A percentile compares a stretch with the other conserved stretches of the same genome.
These are phyloP conservation scores for Kluyveromyces sp. DNA, from an alignment of 1,139 yeast genomes.

Conservation along the genomic window DNA sequence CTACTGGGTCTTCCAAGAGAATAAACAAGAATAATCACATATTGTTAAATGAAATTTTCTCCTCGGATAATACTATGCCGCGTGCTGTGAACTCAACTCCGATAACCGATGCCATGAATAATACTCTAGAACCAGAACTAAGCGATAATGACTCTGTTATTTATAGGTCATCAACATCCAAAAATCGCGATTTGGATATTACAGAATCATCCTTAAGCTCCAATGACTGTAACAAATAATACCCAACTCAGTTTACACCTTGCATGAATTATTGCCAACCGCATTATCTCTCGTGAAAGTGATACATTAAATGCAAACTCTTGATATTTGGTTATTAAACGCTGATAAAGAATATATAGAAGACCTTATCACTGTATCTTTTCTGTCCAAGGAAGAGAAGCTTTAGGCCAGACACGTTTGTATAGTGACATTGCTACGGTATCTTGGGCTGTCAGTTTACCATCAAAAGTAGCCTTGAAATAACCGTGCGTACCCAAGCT, in stretches of 20 bases:
- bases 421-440: conserved; percentile 89
- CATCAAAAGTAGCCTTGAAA: conserved; percentile 93
- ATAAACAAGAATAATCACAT: conserved; percentile 7
- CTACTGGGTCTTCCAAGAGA: conserved; percentile 2
- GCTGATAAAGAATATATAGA: no score
- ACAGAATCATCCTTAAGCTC: neutral
- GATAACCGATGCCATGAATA: conserved; percentile 10
- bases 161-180: conserved; percentile 8
- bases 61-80: conserved; percentile 2
- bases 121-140: conserved; percentile 9
- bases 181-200: neutral
- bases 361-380: neutral
- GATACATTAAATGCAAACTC: neutral
- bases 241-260: neutral
- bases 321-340: neutral
- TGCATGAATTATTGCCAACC: no score
- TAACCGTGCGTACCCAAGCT: conserved; percentile 97
- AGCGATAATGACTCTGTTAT: conserved; percentile 17
- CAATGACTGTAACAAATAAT: neutral
- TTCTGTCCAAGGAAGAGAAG: conserved; percentile 27
- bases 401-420: conserved; percentile 85
- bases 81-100: conserved; percentile 6
- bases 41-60: conserved; percentile 10
- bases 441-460: conserved; percentile 85
- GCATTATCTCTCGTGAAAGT: no score